Evolutionary conservation across 257 asterid species (phyloP).

Genomic region (Forsythia suspensa): DNA sequence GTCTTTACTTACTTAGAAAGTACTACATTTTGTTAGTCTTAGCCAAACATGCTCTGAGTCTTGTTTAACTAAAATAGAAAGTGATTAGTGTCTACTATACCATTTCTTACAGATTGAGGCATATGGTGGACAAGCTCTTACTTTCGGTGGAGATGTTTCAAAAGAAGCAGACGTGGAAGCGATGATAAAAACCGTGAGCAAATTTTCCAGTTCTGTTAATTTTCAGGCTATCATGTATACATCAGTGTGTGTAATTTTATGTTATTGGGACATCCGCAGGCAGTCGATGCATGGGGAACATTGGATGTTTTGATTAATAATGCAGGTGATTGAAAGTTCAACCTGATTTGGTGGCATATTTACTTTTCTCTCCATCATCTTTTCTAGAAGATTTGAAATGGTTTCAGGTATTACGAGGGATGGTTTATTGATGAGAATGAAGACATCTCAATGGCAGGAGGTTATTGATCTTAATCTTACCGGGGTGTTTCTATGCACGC

Average conservation of each 20-base stretch:
- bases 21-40: background rate
- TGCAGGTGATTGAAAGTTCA: slow-evolving; percentile 60
- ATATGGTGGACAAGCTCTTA: slow-evolving; percentile 80
- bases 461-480: slow-evolving; percentile 94
- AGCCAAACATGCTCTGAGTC: background rate
- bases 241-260: slow-evolving; percentile 26
- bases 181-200: slow-evolving; percentile 84
- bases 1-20: background rate
- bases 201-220: slow-evolving; percentile 8
- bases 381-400: slow-evolving; percentile 10
- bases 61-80: background rate
- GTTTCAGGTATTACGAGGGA: slow-evolving; percentile 87
- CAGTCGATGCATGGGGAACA: slow-evolving; percentile 95
- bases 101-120: slow-evolving; percentile 72
- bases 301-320: slow-evolving; percentile 80
- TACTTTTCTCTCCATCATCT: background rate
- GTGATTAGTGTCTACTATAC: background rate
- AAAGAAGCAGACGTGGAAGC: slow-evolving; percentile 88
- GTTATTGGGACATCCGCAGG: slow-evolving; percentile 50
- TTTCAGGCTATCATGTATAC: slow-evolving; percentile 12
- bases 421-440: slow-evolving; percentile 94
- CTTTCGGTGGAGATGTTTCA: slow-evolving; percentile 93
- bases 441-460: slow-evolving; percentile 89
- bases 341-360: slow-evolving; percentile 11
- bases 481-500: slow-evolving; percentile 90